phyloP scores from a whole-genome alignment of 2,329 filamentous ascomycete species.

The Trichoderma oligosporum region DNA sequence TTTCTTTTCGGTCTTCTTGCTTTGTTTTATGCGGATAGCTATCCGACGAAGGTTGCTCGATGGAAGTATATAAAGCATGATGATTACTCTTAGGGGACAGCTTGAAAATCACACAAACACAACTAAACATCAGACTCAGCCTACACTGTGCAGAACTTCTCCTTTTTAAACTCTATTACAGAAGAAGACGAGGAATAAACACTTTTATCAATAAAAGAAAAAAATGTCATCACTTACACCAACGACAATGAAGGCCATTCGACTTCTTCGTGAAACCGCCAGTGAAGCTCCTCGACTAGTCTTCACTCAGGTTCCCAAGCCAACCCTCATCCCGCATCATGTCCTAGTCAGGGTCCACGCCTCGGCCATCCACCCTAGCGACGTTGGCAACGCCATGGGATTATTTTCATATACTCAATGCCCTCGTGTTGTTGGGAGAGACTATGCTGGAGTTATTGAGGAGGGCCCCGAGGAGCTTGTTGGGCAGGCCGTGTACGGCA shows the following conservation, averaged over 20 bases:
- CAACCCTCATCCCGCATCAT: conserved; percentile 17
- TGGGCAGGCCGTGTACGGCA: conserved; percentile 18
- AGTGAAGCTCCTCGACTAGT: background rate
- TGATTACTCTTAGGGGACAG: background rate
- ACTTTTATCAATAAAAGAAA: background rate
- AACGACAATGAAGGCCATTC: conserved; percentile 13
- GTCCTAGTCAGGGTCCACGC: conserved; percentile 17
- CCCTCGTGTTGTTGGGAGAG: conserved; percentile 15
- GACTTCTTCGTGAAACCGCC: background rate
- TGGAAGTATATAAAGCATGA: background rate
- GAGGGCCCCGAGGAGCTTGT: conserved; percentile 15
- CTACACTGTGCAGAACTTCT: background rate
- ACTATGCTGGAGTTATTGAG: conserved; percentile 19
- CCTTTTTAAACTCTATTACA: too few relatives aligned
- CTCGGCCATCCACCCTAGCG: conserved; percentile 19
- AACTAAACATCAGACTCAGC: too few relatives aligned
- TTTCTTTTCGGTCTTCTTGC: too few relatives aligned
- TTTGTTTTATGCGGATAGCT: background rate
- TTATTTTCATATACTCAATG: conserved; percentile 13
- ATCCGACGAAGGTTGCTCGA: background rate
- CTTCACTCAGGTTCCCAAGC: conserved; percentile 12
- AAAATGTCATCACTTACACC: background rate
- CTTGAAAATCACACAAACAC: too few relatives aligned
- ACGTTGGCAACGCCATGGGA: conserved; percentile 14
- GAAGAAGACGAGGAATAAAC: too few relatives aligned